These are phyloP conservation scores for Herpetospermum pedunculosum DNA, from an alignment of 306 rosid genomes.

Conservation along the genomic window DNA sequence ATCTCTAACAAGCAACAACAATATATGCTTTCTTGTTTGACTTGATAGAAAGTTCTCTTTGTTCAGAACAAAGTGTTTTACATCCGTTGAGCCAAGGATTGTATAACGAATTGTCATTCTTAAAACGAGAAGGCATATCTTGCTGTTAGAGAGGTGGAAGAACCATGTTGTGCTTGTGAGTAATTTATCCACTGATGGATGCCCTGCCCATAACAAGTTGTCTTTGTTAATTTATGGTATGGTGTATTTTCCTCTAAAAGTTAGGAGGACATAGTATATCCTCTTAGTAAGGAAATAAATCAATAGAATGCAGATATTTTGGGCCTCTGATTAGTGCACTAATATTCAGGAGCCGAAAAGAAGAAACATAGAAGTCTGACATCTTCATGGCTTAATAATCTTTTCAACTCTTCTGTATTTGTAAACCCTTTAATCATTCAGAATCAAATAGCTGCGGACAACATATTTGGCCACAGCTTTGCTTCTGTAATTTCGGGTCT, in stretches of 20 bases:
- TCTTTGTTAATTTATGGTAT: too few relatives aligned
- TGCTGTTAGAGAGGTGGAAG: background rate
- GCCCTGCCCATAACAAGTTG: too few relatives aligned
- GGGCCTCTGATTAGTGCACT: background rate
- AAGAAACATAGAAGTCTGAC: background rate
- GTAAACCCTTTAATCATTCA: too few relatives aligned
- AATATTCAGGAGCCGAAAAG: background rate
- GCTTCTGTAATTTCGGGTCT: slow-evolving; percentile 76
- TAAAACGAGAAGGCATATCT: background rate
- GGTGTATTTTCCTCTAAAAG: background rate
- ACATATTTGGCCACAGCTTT: slow-evolving; percentile 58
- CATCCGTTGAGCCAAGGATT: background rate
- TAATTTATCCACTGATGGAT: too few relatives aligned
- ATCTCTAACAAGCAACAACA: too few relatives aligned
- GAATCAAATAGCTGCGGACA: slow-evolving; percentile 48
- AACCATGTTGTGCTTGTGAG: too few relatives aligned
- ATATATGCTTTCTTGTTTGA: too few relatives aligned
- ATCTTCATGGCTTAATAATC: too few relatives aligned
- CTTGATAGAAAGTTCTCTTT: background rate
- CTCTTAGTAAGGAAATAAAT: background rate
- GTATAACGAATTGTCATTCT: background rate
- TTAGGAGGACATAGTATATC: background rate
- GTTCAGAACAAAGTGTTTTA: background rate
- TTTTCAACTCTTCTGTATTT: too few relatives aligned
- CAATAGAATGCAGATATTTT: background rate